Evolutionary conservation across 345 rosid species (phyloP), one percentile per base, ranked within the genome.

Genomic region (Melastoma malabathricum): DNA sequence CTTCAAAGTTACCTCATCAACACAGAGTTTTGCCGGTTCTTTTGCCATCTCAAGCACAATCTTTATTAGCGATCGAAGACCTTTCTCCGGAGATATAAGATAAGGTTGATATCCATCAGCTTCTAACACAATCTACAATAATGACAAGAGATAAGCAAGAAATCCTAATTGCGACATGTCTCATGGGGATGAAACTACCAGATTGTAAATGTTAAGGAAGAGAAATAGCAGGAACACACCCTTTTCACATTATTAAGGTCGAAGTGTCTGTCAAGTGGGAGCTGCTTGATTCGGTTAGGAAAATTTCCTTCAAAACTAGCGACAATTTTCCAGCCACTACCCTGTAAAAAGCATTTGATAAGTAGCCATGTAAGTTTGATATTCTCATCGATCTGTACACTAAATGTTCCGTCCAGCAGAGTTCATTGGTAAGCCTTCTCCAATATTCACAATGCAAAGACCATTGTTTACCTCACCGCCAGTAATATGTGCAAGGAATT

Each of bases 391-490:
- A 34, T 34, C 41, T 23, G 14, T 22, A 3, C 15, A 13, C 6
- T 45, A 55, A 19, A 54, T 55, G 20, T 34, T 34, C 9, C 9
- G 10, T 34, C 12, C 15, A 4, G 44, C 15, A 14, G 15, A 31
- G 54, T 51, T 20, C 8, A 31, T 51, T 4, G 38, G 38, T 31
- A 9, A 31, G 12, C 41, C 17, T 16, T 20, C 13, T 43, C 48
- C 10, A 43, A 3, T 47, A 46, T 38, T 43, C 50, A 54, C 13
- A 15, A 39, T 34, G 10, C 41, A 34, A 54, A 20, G 12, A 63
- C 20, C 60, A 31, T 34, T 31, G 76, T 90, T 86, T 61, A 90
- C 98, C 68, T 86, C 98, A 59, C 98, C 96, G 64, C 82, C 72
- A 44, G 85, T 72, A 49, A 89, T 76, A 63, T 89, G 96, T 57